Evolutionary conservation across 2,329 filamentous ascomycete genomes (phyloP).

Genomic region (Chalaropsis ovoidea): DNA sequence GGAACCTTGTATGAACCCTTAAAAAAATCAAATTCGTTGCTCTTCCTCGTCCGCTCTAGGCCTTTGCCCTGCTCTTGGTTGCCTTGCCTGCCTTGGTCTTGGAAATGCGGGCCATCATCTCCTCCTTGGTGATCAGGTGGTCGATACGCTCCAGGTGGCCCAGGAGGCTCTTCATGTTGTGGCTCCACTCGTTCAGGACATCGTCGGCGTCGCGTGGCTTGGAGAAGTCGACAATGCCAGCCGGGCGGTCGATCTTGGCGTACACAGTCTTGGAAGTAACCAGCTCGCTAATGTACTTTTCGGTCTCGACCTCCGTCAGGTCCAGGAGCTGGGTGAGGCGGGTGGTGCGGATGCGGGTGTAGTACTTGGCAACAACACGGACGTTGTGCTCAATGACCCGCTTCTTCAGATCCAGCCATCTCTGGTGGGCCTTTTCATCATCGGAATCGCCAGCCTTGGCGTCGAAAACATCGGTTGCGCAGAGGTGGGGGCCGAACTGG

Average conservation of each 20-base stretch:
- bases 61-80: constrained; percentile 31
- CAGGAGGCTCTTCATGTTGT: constrained; percentile 90
- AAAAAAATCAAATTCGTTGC: constrained; percentile 22
- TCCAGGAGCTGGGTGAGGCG: constrained; percentile 86
- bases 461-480: constrained; percentile 82
- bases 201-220: constrained; percentile 93
- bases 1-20: constrained; percentile 29
- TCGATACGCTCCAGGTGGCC: constrained; percentile 84
- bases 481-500: constrained; percentile 79
- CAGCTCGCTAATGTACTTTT: constrained; percentile 96
- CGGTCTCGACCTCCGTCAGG: constrained; percentile 86
- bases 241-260: constrained; percentile 91
- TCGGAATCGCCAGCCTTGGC: constrained; percentile 51
- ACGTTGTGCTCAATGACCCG: constrained; percentile 99
- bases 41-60: constrained; percentile 26
- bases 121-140: constrained; percentile 97
- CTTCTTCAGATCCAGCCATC: constrained; percentile 93
- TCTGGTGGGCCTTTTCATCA: constrained; percentile 70
- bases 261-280: constrained; percentile 97
- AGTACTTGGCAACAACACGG: constrained; percentile 94
- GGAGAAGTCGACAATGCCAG: constrained; percentile 83
- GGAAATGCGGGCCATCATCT: constrained; percentile 95
- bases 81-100: constrained; percentile 33
- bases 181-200: constrained; percentile 95
- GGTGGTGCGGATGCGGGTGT: constrained; percentile 89